These are phyloP conservation scores for Omphalea diandra DNA, from an alignment of 441 rosid species.

Conservation along the genomic window DNA sequence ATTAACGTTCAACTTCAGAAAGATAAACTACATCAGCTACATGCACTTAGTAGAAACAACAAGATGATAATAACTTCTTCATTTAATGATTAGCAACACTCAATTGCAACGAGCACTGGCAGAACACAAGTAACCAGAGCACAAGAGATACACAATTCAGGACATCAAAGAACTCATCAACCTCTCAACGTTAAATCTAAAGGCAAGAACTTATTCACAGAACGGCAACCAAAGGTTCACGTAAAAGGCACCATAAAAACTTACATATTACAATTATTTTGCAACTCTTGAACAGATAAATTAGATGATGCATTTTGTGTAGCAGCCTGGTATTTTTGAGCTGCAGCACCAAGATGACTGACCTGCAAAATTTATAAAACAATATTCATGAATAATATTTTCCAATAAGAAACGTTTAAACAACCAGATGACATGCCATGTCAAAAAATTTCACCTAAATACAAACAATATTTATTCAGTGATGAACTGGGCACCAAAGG, in stretches of 20 bases:
- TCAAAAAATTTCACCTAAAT: too few relatives aligned
- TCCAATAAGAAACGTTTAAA: too few relatives aligned
- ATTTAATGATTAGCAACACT: neutral
- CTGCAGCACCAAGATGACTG: slow-evolving; percentile 81
- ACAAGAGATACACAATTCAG: neutral
- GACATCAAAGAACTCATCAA: slow-evolving; percentile 3
- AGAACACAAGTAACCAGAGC: neutral
- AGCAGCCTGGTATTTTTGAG: slow-evolving; percentile 86
- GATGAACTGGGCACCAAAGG: neutral
- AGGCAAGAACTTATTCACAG: neutral
- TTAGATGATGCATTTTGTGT: slow-evolving; percentile 73
- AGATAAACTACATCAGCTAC: neutral
- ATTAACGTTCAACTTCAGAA: neutral
- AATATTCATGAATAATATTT: neutral
- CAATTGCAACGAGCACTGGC: neutral
- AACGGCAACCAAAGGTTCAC: neutral
- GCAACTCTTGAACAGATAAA: slow-evolving; percentile 65
- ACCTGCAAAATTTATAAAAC: slow-evolving; percentile 43
- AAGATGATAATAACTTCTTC: neutral
- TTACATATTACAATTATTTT: slow-evolving; percentile 81
- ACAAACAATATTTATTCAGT: neutral
- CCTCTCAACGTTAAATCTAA: neutral
- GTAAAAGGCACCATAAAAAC: slow-evolving; percentile 19
- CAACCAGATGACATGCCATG: too few relatives aligned
- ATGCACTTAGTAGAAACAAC: too few relatives aligned